A percentile compares a stretch with the other conserved stretches of the same genome.
phyloP scores from a whole-genome alignment of 441 rosid species.

The Erysimum cheiri region DNA sequence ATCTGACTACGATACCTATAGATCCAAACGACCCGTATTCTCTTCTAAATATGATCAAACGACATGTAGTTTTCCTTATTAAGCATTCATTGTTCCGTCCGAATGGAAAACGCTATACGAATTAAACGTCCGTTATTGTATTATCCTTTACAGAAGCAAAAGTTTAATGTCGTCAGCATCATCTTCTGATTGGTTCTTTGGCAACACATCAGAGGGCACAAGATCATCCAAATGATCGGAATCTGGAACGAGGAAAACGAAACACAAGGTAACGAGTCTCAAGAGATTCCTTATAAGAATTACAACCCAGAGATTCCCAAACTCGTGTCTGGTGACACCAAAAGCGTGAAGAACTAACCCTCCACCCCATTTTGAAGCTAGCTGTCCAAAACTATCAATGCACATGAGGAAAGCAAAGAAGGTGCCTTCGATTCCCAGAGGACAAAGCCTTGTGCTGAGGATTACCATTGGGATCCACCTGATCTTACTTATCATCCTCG shows the following conservation, averaged over 20 bases:
- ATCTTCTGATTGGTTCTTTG: constrained; percentile 24
- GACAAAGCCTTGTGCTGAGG: constrained; percentile 73
- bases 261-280: constrained; percentile 62
- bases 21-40: constrained; percentile 1
- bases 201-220: constrained; percentile 48
- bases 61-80: constrained; percentile 7
- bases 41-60: constrained; percentile 29
- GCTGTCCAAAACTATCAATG: constrained; percentile 72
- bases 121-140: not conserved
- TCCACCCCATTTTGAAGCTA: constrained; percentile 75
- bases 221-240: constrained; percentile 54
- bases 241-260: constrained; percentile 69
- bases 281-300: constrained; percentile 63
- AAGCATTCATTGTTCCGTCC: too few species aligned
- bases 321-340: constrained; percentile 69
- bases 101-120: not conserved
- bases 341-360: constrained; percentile 67
- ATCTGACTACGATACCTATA: not conserved
- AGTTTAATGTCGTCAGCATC: constrained; percentile 14
- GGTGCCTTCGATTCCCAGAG: constrained; percentile 80
- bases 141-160: constrained; percentile 24
- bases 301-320: constrained; percentile 68
- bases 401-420: constrained; percentile 83
- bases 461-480: constrained; percentile 86
- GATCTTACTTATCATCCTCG: constrained; percentile 60